Evolutionary conservation across 2,329 filamentous ascomycete species (phyloP).

Genomic region (Arthrobotrys musiformis): DNA sequence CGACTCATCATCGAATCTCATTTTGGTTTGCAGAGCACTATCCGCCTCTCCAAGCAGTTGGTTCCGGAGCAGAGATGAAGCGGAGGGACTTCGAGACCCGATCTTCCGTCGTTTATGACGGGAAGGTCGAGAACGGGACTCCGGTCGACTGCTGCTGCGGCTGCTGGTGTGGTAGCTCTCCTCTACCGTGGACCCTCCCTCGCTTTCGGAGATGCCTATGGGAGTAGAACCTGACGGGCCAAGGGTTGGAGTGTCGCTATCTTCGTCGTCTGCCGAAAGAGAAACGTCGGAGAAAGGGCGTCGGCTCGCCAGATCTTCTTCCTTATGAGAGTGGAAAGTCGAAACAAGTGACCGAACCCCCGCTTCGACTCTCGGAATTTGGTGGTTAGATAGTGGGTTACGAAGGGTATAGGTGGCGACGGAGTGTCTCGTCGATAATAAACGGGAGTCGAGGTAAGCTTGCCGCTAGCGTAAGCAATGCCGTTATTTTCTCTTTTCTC

Average conservation of each 20-base stretch:
- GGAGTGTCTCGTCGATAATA: not conserved
- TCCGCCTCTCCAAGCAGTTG: constrained; percentile 52
- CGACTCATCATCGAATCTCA: constrained; percentile 55
- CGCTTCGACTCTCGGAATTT: constrained; percentile 43
- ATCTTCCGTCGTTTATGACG: constrained; percentile 51
- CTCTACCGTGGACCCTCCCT: constrained; percentile 46
- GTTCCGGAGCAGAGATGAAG: constrained; percentile 52
- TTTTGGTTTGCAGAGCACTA: constrained; percentile 37
- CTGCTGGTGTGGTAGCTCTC: constrained; percentile 43
- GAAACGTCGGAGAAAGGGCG: constrained; percentile 55
- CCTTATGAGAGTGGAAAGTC: constrained; percentile 31
- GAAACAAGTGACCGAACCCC: constrained; percentile 52
- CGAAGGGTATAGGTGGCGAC: not conserved
- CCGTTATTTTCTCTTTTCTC: not conserved
- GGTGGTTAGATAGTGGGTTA: constrained; percentile 8
- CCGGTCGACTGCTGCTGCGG: constrained; percentile 34
- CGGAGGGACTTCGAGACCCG: constrained; percentile 53
- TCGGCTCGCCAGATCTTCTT: constrained; percentile 54
- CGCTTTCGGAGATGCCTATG: constrained; percentile 49
- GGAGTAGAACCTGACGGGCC: constrained; percentile 47
- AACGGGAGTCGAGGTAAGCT: not conserved
- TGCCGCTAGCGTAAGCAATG: not conserved
- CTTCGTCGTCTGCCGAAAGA: constrained; percentile 54
- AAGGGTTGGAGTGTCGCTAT: constrained; percentile 50
- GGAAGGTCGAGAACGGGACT: constrained; percentile 45